These are phyloP conservation scores for Litsea cubeba DNA, from an alignment of 164 flowering plant genomes.

Conservation along the genomic window DNA sequence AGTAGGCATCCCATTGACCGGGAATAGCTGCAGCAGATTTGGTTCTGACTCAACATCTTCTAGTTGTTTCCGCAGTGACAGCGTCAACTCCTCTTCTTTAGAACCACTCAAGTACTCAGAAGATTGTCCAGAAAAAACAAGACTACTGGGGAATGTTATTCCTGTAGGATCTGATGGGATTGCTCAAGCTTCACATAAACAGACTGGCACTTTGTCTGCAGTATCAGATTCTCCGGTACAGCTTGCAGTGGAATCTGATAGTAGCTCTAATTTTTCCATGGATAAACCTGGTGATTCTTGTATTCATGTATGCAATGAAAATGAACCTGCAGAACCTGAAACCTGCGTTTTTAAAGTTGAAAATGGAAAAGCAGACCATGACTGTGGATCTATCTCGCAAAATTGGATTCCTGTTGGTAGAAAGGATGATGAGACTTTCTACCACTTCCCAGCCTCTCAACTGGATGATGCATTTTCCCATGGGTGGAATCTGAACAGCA, in stretches of 20 bases:
- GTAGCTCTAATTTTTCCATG: neutral
- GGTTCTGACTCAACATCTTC: conserved; percentile 13
- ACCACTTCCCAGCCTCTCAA: conserved; percentile 12
- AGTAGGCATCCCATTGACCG: conserved; percentile 4
- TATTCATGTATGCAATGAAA: conserved; percentile 11
- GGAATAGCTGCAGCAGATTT: conserved; percentile 12
- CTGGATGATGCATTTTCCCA: conserved; percentile 17
- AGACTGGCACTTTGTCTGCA: conserved; percentile 10
- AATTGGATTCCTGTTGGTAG: conserved; percentile 47
- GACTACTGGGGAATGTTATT: conserved; percentile 7
- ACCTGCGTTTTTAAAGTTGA: conserved; percentile 22
- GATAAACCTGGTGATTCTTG: conserved; percentile 15
- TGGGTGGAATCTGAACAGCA: conserved; percentile 8
- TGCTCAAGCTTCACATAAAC: conserved; percentile 6
- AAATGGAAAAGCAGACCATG: conserved; percentile 23
- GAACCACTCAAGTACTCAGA: conserved; percentile 19
- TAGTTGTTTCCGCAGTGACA: conserved; percentile 5
- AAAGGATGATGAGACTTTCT: conserved; percentile 24
- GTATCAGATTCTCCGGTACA: conserved; percentile 9
- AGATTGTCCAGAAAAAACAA: conserved; percentile 14
- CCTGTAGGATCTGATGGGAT: conserved; percentile 6
- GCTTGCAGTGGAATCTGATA: conserved; percentile 7
- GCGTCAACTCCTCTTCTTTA: conserved; percentile 11
- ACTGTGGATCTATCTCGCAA: conserved; percentile 30
- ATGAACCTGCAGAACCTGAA: conserved; percentile 17